Conservation (phyloP, 1,284 basidiomycete genomes). For the Puccinia triticina region DNA sequence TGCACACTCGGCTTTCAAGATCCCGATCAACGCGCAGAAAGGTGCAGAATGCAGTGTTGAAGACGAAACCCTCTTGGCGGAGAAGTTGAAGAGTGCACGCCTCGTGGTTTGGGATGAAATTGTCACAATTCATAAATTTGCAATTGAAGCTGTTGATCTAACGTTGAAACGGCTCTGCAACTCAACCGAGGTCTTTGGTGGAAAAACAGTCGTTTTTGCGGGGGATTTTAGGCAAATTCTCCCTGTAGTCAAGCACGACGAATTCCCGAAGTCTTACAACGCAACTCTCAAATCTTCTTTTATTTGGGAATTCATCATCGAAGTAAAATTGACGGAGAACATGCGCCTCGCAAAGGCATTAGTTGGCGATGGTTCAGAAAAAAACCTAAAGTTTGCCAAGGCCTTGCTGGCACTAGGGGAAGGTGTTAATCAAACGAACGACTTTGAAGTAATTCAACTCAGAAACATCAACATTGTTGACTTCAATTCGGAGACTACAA, state of each 20-base stretch:
- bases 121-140: background rate
- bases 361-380: too few relatives aligned
- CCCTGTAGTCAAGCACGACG: background rate
- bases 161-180: background rate
- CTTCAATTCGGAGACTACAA: too few relatives aligned
- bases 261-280: too few relatives aligned
- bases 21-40: background rate
- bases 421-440: too few relatives aligned
- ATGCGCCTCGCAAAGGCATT: too few relatives aligned
- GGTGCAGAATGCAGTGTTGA: background rate
- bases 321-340: too few relatives aligned
- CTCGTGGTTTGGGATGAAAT: conserved; percentile 25
- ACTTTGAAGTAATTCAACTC: too few relatives aligned
- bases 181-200: background rate
- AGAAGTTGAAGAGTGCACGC: background rate
- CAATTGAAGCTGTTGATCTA: background rate
- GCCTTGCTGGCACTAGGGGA: too few relatives aligned
- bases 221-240: conserved; percentile 26
- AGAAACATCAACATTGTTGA: too few relatives aligned
- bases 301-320: too few relatives aligned
- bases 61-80: background rate
- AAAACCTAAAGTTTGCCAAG: too few relatives aligned
- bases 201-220: background rate
- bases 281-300: too few relatives aligned
- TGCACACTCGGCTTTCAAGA: background rate